A percentile compares a stretch with the other conserved stretches of the same genome.
Evolutionary conservation across 257 asterid genomes (phyloP).

Genomic region (Coffea eugenioides): DNA sequence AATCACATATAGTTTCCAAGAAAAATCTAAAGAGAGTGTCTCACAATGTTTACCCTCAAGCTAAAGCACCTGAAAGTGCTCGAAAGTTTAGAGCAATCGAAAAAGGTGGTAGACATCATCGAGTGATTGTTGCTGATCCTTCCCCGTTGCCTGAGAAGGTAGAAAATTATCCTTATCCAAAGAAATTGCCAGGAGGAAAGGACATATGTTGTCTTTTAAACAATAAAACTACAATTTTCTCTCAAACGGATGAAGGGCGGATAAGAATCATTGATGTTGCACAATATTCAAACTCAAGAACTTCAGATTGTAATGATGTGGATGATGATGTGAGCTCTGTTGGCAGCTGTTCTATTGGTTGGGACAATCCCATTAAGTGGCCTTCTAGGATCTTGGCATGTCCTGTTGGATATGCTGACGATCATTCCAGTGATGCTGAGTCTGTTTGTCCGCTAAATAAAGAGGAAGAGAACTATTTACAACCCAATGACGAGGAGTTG

Average conservation of each 20-base stretch:
- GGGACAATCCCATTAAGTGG: conserved; percentile 17
- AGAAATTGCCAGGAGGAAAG: conserved; percentile 15
- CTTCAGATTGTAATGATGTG: conserved; percentile 19
- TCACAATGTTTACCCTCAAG: conserved; percentile 14
- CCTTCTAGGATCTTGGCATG: conserved; percentile 14
- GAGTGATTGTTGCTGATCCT: conserved; percentile 12
- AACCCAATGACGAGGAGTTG: conserved; percentile 23
- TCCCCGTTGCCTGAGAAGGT: conserved; percentile 16
- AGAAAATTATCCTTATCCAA: conserved; percentile 4
- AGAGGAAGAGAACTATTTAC: conserved; percentile 16
- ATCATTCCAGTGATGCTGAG: conserved; percentile 41
- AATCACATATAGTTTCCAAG: conserved; percentile 9
- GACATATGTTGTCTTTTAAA: conserved; percentile 9
- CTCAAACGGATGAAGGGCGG: conserved; percentile 21
- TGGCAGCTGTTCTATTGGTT: conserved; percentile 34
- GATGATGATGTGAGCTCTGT: conserved; percentile 36
- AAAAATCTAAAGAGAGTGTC: conserved; percentile 25
- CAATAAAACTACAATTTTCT: conserved; percentile 8
- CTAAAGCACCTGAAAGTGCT: conserved; percentile 16
- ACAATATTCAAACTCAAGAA: conserved; percentile 10
- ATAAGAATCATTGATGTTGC: conserved; percentile 9
- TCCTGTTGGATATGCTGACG: conserved; percentile 17
- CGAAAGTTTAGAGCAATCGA: conserved; percentile 27
- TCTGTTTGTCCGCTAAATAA: conserved; percentile 26
- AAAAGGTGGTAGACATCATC: conserved; percentile 26